Evolutionary conservation across 129 eudicot species (phyloP).

Genomic region (Tagetes erecta): DNA sequence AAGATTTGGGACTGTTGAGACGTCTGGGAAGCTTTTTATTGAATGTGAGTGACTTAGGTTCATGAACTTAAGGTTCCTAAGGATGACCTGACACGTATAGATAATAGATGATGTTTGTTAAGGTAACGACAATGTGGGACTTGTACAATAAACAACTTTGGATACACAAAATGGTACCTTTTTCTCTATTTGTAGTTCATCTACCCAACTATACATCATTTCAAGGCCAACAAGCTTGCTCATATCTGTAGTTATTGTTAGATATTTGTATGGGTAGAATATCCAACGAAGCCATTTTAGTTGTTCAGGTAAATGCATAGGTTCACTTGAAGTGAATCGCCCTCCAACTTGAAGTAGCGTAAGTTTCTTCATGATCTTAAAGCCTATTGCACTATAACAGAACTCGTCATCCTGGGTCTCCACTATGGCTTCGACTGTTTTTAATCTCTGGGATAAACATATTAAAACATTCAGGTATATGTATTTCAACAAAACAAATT

Average conservation of each 20-base stretch:
- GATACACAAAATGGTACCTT: background rate
- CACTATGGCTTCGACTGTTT: slow-evolving; percentile 1
- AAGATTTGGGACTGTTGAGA: slow-evolving; percentile 14
- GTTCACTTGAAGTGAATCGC: slow-evolving; percentile 9
- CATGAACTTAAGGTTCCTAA: slow-evolving; percentile 2
- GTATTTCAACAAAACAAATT: background rate
- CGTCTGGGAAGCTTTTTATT: slow-evolving; percentile 8
- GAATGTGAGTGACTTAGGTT: background rate
- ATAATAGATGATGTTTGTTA: background rate
- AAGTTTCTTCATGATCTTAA: slow-evolving; percentile 16
- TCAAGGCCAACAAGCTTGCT: slow-evolving; percentile 13
- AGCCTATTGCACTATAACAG: background rate
- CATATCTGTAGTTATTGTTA: background rate
- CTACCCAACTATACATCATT: background rate
- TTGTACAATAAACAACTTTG: background rate
- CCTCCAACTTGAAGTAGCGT: slow-evolving; percentile 2
- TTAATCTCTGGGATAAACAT: background rate
- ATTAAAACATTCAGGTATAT: background rate
- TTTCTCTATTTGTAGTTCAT: background rate
- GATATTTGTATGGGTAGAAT: background rate
- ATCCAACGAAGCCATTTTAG: slow-evolving; percentile 14
- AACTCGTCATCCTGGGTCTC: background rate
- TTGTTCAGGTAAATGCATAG: slow-evolving; percentile 8
- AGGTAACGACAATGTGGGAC: background rate
- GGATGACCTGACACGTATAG: slow-evolving; percentile 6